These are phyloP conservation scores for Daedaleopsis sinensis DNA, from an alignment of 768 basidiomycete species.

Conservation along the genomic window DNA sequence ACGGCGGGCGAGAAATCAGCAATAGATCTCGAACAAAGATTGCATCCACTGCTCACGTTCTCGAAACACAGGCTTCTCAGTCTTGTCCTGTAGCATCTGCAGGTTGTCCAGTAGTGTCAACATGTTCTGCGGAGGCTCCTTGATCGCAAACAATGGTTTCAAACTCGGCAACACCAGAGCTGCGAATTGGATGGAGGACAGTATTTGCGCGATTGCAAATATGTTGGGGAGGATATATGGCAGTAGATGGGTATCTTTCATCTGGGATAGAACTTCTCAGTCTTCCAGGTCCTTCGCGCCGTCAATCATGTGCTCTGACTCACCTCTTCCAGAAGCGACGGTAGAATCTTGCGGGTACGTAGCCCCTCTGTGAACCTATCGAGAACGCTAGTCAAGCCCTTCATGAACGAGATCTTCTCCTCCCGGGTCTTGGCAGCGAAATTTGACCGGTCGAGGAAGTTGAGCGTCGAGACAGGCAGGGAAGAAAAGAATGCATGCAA, in stretches of 20 bases:
- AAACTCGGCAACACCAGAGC: slow-evolving; percentile 81
- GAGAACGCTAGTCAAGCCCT: slow-evolving; percentile 80
- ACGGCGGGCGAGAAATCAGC: background rate
- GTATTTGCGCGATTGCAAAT: slow-evolving; percentile 79
- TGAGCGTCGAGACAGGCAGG: slow-evolving; percentile 91
- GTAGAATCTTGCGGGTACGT: slow-evolving; percentile 85
- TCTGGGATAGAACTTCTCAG: slow-evolving; percentile 42
- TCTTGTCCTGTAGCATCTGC: slow-evolving; percentile 84
- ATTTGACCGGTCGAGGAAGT: slow-evolving; percentile 93
- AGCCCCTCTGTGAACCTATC: slow-evolving; percentile 88
- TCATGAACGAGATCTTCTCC: slow-evolving; percentile 96
- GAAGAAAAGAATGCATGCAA: slow-evolving; percentile 93
- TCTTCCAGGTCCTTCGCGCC: background rate
- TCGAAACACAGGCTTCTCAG: slow-evolving; percentile 81
- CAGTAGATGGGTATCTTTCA: slow-evolving; percentile 92
- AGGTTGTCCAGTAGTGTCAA: slow-evolving; percentile 91
- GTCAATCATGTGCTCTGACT: slow-evolving; percentile 14
- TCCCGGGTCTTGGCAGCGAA: slow-evolving; percentile 94
- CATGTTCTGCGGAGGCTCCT: slow-evolving; percentile 98
- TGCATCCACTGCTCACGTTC: slow-evolving; percentile 64
- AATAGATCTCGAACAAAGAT: too few relatives aligned
- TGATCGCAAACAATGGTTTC: slow-evolving; percentile 86
- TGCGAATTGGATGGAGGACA: slow-evolving; percentile 83
- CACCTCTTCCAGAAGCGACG: slow-evolving; percentile 92
- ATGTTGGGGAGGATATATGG: slow-evolving; percentile 97